Conservation (phyloP, 1,284 basidiomycete species). For the Cerioporus squamosus region DNA sequence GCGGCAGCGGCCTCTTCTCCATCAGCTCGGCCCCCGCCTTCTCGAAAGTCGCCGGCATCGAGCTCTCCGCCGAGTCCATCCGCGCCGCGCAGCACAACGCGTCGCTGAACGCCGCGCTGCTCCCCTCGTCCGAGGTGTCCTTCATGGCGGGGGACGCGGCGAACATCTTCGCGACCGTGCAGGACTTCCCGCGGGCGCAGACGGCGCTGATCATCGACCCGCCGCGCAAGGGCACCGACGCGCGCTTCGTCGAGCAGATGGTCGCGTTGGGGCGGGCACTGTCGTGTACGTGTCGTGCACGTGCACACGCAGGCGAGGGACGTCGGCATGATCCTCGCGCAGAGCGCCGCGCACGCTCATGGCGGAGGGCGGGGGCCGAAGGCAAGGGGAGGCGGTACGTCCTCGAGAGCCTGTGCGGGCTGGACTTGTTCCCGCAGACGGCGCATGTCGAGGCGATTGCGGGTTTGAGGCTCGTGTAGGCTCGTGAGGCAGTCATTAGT, state of each 20-base stretch:
- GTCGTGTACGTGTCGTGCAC: constrained; percentile 94
- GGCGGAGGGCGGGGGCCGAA: constrained; percentile 31
- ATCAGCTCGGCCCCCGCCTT: constrained; percentile 87
- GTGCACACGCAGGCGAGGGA: constrained; percentile 88
- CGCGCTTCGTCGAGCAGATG: constrained; percentile 81
- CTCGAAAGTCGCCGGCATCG: constrained; percentile 85
- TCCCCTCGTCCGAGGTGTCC: constrained; percentile 43
- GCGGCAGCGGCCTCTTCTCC: constrained; percentile 91
- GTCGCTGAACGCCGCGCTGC: constrained; percentile 62
- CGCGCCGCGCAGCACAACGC: constrained; percentile 83
- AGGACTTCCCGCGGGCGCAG: constrained; percentile 65
- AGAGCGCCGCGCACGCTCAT: constrained; percentile 44
- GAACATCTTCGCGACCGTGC: constrained; percentile 68
- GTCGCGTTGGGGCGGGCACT: constrained; percentile 69
- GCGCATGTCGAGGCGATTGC: constrained; percentile 87
- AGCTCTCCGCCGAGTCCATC: constrained; percentile 82
- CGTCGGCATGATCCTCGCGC: constrained; percentile 70
- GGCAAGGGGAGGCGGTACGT: constrained; percentile 54
- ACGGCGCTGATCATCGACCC: constrained; percentile 87
- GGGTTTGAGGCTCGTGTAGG: constrained; percentile 52
- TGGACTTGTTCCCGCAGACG: constrained; percentile 95
- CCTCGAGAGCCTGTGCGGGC: constrained; percentile 82
- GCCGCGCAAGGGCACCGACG: constrained; percentile 90
- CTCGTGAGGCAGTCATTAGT: neutral
- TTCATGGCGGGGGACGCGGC: constrained; percentile 77